Evolutionary conservation across 2,329 filamentous ascomycete species (phyloP), one percentile per base, ranked within the genome.

Genomic region (Verticillium nonalfalfae): DNA sequence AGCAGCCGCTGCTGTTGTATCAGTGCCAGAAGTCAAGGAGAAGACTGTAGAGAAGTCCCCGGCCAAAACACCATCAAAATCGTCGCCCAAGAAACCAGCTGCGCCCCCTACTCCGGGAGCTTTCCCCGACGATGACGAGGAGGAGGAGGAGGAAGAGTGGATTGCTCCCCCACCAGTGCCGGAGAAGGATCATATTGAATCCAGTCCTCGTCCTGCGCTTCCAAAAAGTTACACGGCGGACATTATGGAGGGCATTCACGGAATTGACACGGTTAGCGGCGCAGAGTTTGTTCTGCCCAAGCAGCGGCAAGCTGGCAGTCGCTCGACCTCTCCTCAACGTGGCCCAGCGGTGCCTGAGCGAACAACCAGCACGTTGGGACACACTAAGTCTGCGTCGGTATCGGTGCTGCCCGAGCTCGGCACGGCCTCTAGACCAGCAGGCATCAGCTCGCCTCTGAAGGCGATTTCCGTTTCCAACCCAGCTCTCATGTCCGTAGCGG

Each of bases 361-460:
- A 59, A 68, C 68, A 56, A 72, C 68, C 35, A 74, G 70, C 59
- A 70, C 69, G 1, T 63, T 79, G 33, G 76, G 78, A 2, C 85
- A 90, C 68, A 76, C 78, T 34, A 91, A 90, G 70, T 87, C 88
- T 5, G 78, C 76, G 6, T 90, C 89, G 14, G 84, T 88, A 7
- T 84, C 88, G 3, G 77, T 80, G 3, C 73, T 88, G 34, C 76
- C 77, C 63, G 69, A 15, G 60, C 21, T 52, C 18, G 18, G n/a
- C 18, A 18, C 10, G 45, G 45, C 7, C 10, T n/a, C 11, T 52
- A 18, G 11, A 10, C 10, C 71, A 59, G 59, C 38, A 59, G 59
- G 57, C 66, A 14, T 71, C 76, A 40, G 66, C 64, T 59, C 71
- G 2, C 77, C 84, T 60, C 83, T 86, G 65, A 91, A 90, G 73